Evolutionary conservation across 2,329 filamentous ascomycete species (phyloP).

Genomic region (Neofusicoccum umdonicola): DNA sequence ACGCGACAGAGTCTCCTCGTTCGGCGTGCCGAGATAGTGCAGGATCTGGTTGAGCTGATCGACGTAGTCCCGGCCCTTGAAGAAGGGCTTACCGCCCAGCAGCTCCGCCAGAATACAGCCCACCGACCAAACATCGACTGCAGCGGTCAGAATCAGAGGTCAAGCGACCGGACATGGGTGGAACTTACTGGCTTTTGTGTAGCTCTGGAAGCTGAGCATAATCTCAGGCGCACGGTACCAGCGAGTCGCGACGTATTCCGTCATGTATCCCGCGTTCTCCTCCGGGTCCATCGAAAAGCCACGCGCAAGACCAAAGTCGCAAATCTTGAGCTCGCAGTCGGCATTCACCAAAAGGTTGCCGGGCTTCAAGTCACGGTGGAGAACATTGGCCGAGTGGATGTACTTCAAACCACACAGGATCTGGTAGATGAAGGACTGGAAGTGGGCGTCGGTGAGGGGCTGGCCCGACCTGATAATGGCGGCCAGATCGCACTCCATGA

Average conservation of each 20-base stretch:
- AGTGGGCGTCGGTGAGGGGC: constrained; percentile 95
- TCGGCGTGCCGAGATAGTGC: constrained; percentile 94
- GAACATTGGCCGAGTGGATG: constrained; percentile 96
- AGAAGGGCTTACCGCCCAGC: constrained; percentile 93
- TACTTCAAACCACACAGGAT: constrained; percentile 98
- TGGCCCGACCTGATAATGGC: constrained; percentile 98
- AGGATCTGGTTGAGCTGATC: constrained; percentile 99
- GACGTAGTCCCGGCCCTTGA: constrained; percentile 98
- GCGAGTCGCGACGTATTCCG: constrained; percentile 95
- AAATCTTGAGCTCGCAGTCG: constrained; percentile 99
- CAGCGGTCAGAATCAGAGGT: constrained; percentile 14
- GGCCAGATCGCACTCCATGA: constrained; percentile 98
- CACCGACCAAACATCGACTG: constrained; percentile 98
- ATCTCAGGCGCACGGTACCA: constrained; percentile 99
- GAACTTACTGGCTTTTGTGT: constrained; percentile 97
- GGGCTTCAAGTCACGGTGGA: constrained; percentile 95
- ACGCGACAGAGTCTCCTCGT: constrained; percentile 87
- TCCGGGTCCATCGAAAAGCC: constrained; percentile 97
- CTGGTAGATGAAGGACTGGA: constrained; percentile 99
- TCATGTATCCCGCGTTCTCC: constrained; percentile 99
- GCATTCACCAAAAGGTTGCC: constrained; percentile 97
- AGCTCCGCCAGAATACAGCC: constrained; percentile 97
- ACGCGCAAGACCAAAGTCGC: constrained; percentile 93
- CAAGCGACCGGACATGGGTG: neutral
- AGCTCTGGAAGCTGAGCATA: constrained; percentile 99